Conservation (phyloP, 2,329 filamentous ascomycete species). For the Neonectria coccinea region DNA sequence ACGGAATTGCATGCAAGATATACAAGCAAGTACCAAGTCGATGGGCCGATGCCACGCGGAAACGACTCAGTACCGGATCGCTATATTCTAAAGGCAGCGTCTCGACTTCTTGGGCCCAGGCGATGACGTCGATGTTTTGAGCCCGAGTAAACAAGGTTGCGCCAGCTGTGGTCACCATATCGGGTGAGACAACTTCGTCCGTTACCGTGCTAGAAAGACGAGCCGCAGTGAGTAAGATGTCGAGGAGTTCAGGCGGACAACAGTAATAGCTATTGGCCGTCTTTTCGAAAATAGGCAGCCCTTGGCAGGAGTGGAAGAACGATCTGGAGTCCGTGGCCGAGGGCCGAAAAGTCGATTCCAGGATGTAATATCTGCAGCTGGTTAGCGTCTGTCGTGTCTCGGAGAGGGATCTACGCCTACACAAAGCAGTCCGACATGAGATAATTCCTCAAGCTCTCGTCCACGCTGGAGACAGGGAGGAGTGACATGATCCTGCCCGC, state of each 20-base stretch:
- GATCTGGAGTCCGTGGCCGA: slow-evolving; percentile 47
- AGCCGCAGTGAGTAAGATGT: slow-evolving; percentile 58
- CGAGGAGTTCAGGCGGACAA: slow-evolving; percentile 58
- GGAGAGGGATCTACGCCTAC: slow-evolving; percentile 40
- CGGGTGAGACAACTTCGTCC: slow-evolving; percentile 44
- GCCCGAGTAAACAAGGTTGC: slow-evolving; percentile 53
- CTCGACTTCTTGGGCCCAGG: slow-evolving; percentile 55
- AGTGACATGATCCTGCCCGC: slow-evolving; percentile 59
- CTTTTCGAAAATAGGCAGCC: slow-evolving; percentile 53
- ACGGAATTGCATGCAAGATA: slow-evolving; percentile 55
- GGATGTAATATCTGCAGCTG: slow-evolving; percentile 55
- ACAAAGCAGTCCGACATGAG: slow-evolving; percentile 63
- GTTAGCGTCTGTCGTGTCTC: slow-evolving; percentile 26
- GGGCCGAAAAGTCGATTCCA: slow-evolving; percentile 58
- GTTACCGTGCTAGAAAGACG: slow-evolving; percentile 51
- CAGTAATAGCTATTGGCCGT: slow-evolving; percentile 61
- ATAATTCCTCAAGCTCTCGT: slow-evolving; percentile 56
- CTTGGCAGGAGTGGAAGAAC: slow-evolving; percentile 53
- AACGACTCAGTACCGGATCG: slow-evolving; percentile 51
- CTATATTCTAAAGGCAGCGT: slow-evolving; percentile 51
- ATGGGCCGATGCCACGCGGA: slow-evolving; percentile 57
- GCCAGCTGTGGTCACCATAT: slow-evolving; percentile 48
- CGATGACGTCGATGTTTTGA: slow-evolving; percentile 54
- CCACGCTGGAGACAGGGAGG: slow-evolving; percentile 48
- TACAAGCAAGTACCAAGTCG: slow-evolving; percentile 60